These are phyloP conservation scores for Ogataea trehalophila DNA, from an alignment of 805 yeast genomes.

Conservation along the genomic window DNA sequence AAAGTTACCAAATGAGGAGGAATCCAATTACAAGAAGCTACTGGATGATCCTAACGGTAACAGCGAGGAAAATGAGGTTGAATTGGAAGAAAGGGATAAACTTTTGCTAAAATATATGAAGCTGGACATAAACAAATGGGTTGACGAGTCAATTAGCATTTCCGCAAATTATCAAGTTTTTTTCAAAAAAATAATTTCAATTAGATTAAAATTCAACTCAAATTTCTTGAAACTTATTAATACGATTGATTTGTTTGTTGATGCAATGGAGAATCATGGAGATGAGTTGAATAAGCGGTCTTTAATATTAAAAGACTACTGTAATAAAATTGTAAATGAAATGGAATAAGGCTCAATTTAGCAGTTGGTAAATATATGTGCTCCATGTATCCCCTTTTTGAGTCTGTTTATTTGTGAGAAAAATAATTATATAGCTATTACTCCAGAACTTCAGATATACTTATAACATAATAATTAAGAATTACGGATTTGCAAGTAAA, in stretches of 20 bases:
- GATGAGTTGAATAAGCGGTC: conserved; percentile 34
- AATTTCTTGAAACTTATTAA: conserved; percentile 27
- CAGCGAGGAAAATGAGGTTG: too few species aligned
- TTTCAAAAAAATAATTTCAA: conserved; percentile 30
- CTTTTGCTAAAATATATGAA: conserved; percentile 13
- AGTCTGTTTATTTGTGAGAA: too few species aligned
- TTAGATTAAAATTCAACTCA: conserved; percentile 36
- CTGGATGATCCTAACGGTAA: conserved; percentile 1
- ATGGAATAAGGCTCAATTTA: conserved; percentile 6
- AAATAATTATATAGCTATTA: too few species aligned
- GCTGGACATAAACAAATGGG: conserved; percentile 31
- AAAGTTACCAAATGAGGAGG: conserved; percentile 10
- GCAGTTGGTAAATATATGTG: neutral
- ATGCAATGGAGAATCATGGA: conserved; percentile 17
- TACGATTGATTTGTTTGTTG: conserved; percentile 17
- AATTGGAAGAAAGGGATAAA: neutral
- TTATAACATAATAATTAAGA: too few species aligned
- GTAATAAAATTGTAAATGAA: conserved; percentile 34
- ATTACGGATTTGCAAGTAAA: too few species aligned
- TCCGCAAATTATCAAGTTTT: conserved; percentile 30
- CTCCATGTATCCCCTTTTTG: too few species aligned
- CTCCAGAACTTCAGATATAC: too few species aligned
- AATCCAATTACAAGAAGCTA: conserved; percentile 8
- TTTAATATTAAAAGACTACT: conserved; percentile 38
- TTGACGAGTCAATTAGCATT: conserved; percentile 31